Conservation (phyloP, 176 grass and related monocot genomes). For the Pontederia paniculata region DNA sequence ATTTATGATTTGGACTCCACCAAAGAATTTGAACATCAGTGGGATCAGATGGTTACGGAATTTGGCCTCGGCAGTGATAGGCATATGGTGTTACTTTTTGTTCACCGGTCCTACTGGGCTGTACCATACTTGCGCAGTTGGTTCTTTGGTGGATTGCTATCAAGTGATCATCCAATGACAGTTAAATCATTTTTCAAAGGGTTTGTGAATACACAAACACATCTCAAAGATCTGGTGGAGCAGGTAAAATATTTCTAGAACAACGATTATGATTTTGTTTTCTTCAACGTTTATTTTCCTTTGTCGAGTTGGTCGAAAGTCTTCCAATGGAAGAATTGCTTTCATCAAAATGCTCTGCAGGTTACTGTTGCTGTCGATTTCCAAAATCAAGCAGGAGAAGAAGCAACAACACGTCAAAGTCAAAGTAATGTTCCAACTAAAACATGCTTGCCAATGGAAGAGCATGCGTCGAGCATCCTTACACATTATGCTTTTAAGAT, state of each 20-base stretch:
- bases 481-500: constrained; percentile 34
- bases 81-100: constrained; percentile 28
- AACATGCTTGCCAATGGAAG: constrained; percentile 47
- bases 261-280: neutral
- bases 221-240: constrained; percentile 40
- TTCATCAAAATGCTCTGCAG: constrained; percentile 17
- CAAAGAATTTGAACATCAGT: constrained; percentile 38
- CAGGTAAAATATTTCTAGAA: constrained; percentile 25
- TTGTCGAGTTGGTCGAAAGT: neutral
- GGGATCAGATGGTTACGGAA: constrained; percentile 34
- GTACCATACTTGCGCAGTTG: constrained; percentile 37
- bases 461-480: constrained; percentile 27
- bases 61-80: constrained; percentile 31
- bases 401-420: constrained; percentile 34
- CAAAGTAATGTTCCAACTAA: constrained; percentile 33
- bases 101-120: constrained; percentile 37
- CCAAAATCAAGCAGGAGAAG: constrained; percentile 41
- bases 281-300: neutral
- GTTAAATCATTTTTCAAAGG: constrained; percentile 35
- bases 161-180: constrained; percentile 11
- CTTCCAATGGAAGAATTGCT: neutral
- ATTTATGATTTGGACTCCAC: constrained; percentile 22
- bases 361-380: constrained; percentile 30
- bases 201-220: constrained; percentile 32
- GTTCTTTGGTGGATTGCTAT: constrained; percentile 36